Conservation (phyloP, 306 rosid genomes). For the Corylus heterophylla region DNA sequence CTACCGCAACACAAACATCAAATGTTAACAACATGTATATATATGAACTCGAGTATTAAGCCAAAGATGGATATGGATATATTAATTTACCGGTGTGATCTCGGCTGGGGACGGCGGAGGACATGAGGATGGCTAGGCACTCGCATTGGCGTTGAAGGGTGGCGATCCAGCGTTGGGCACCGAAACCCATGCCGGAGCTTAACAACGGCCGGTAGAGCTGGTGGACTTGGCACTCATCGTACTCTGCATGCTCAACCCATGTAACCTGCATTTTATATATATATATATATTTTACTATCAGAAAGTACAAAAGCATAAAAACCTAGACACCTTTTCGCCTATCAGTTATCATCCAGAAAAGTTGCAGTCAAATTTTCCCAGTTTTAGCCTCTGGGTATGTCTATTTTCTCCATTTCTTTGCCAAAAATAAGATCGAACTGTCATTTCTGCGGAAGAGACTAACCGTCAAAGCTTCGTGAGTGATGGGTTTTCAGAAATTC, state of each 20-base stretch:
- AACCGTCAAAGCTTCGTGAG: background rate
- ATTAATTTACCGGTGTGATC: conserved; percentile 61
- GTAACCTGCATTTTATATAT: conserved; percentile 56
- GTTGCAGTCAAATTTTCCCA: background rate
- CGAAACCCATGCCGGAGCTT: conserved; percentile 89
- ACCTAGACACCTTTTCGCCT: no score
- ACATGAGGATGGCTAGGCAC: conserved; percentile 87
- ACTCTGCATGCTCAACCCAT: conserved; percentile 96
- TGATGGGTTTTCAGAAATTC: background rate
- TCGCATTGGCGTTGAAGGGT: conserved; percentile 90
- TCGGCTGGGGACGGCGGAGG: conserved; percentile 57
- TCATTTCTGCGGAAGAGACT: no score
- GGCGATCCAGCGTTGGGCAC: conserved; percentile 88
- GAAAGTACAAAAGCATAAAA: background rate
- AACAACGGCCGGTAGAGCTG: conserved; percentile 71
- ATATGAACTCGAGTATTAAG: background rate
- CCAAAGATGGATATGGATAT: background rate
- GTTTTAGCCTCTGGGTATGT: background rate
- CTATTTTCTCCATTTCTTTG: background rate
- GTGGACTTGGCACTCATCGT: conserved; percentile 83
- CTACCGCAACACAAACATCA: conserved; percentile 3
- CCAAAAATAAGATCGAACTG: background rate
- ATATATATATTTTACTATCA: background rate
- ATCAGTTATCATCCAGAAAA: background rate
- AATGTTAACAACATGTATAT: background rate